Evolutionary conservation across 2,329 filamentous ascomycete genomes (phyloP).

Genomic region (Alternaria panax): DNA sequence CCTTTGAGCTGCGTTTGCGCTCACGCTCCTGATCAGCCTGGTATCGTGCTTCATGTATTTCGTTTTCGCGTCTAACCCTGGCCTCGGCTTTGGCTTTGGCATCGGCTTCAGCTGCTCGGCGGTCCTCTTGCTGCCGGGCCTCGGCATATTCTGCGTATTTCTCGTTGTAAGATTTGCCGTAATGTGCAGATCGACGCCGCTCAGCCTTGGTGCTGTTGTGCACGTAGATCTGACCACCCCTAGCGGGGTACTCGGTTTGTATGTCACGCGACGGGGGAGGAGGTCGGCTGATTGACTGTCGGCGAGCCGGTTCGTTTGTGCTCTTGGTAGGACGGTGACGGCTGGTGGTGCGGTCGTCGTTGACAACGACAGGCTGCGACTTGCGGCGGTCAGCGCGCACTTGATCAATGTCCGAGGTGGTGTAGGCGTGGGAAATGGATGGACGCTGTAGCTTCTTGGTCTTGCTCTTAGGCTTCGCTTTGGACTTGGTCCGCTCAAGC

Average conservation of each 20-base stretch:
- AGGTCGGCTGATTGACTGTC: conserved; percentile 40
- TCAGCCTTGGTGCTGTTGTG: conserved; percentile 30
- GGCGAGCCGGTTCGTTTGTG: conserved; percentile 30
- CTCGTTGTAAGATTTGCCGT: conserved; percentile 22
- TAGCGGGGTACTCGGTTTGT: conserved; percentile 39
- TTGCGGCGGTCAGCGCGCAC: conserved; percentile 16
- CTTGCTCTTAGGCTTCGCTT: conserved; percentile 11
- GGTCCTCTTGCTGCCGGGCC: not conserved
- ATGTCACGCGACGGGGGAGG: conserved; percentile 46
- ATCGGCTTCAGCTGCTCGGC: not conserved
- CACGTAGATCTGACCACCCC: conserved; percentile 35
- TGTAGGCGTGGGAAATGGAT: conserved; percentile 34
- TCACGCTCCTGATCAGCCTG: conserved; percentile 18
- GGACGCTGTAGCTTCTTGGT: conserved; percentile 25
- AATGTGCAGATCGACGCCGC: conserved; percentile 41
- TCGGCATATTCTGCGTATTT: conserved; percentile 19
- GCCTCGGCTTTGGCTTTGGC: conserved; percentile 4
- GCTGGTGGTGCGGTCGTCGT: conserved; percentile 18
- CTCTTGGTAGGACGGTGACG: conserved; percentile 22
- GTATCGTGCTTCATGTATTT: conserved; percentile 5
- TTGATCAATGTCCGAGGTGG: conserved; percentile 29
- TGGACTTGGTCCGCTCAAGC: conserved; percentile 18
- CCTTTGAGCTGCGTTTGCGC: conserved; percentile 23
- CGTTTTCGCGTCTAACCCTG: conserved; percentile 1
- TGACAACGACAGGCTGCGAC: conserved; percentile 25